Evolutionary conservation across 805 yeast genomes (phyloP).

Genomic region (Suhomyces vadensis): DNA sequence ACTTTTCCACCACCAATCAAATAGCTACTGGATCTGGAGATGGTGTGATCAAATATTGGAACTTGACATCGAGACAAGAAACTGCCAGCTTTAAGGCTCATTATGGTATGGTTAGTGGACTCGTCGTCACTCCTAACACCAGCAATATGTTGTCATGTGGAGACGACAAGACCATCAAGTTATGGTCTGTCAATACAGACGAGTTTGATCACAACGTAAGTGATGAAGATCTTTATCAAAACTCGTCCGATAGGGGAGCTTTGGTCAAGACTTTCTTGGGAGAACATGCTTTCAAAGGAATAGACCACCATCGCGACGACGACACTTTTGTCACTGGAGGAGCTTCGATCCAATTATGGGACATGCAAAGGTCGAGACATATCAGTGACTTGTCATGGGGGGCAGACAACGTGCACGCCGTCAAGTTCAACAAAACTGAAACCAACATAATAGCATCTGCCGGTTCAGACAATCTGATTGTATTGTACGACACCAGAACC

Average conservation of each 20-base stretch:
- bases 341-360: constrained; percentile 89
- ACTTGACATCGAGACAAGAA: constrained; percentile 76
- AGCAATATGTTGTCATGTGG: constrained; percentile 78
- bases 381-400: constrained; percentile 89
- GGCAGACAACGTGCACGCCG: constrained; percentile 82
- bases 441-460: constrained; percentile 86
- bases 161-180: constrained; percentile 82
- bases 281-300: constrained; percentile 76
- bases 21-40: constrained; percentile 94
- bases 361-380: constrained; percentile 74
- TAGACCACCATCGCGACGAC: constrained; percentile 83
- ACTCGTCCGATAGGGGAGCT: constrained; percentile 43
- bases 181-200: constrained; percentile 75
- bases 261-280: constrained; percentile 79
- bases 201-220: constrained; percentile 45
- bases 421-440: constrained; percentile 86
- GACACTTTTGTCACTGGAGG: constrained; percentile 89
- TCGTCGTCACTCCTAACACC: constrained; percentile 62
- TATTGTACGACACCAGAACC: constrained; percentile 87
- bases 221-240: constrained; percentile 33
- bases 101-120: constrained; percentile 84
- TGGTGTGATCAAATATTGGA: constrained; percentile 94
- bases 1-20: constrained; percentile 65
- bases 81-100: constrained; percentile 81
- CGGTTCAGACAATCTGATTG: constrained; percentile 82